Conservation (phyloP, 805 yeast genomes). For the Wickerhamia fluorescens region DNA sequence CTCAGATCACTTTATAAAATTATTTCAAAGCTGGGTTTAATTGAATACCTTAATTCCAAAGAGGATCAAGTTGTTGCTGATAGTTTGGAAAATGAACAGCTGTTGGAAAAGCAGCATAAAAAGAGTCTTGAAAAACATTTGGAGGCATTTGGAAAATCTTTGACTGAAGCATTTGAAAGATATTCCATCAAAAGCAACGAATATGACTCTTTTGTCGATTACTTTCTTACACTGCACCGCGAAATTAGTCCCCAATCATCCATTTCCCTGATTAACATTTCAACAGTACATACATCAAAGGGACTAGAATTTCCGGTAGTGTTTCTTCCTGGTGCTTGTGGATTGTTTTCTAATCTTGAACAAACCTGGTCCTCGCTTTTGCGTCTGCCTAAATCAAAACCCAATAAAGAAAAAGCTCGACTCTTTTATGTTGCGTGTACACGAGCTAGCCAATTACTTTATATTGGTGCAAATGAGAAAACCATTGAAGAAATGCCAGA, state of each 20-base stretch:
- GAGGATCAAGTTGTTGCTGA: slow-evolving; percentile 2
- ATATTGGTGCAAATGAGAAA: slow-evolving; percentile 19
- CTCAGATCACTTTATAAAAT: too few relatives aligned
- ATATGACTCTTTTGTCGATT: slow-evolving; percentile 24
- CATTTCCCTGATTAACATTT: slow-evolving; percentile 39
- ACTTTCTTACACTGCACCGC: slow-evolving; percentile 35
- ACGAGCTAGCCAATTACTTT: slow-evolving; percentile 46
- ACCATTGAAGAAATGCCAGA: too few relatives aligned
- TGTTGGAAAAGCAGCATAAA: neutral
- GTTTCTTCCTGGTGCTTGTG: slow-evolving; percentile 35
- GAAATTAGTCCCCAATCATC: slow-evolving; percentile 23
- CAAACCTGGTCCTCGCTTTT: slow-evolving; percentile 2
- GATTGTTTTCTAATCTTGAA: slow-evolving; percentile 1
- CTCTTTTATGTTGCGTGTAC: slow-evolving; percentile 61
- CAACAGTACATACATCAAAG: slow-evolving; percentile 70
- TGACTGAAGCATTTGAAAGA: slow-evolving; percentile 9
- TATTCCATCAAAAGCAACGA: slow-evolving; percentile 5
- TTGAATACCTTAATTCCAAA: slow-evolving; percentile 16
- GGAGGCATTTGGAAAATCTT: slow-evolving; percentile 14
- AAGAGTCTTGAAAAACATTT: slow-evolving; percentile 12
- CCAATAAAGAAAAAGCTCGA: slow-evolving; percentile 27
- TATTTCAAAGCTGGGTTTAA: slow-evolving; percentile 33
- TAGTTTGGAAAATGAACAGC: slow-evolving; percentile 3
- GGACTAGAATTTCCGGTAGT: slow-evolving; percentile 71
- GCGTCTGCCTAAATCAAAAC: neutral